Conservation (phyloP, 2,329 filamentous ascomycete species). For the Monosporascus sp. region DNA sequence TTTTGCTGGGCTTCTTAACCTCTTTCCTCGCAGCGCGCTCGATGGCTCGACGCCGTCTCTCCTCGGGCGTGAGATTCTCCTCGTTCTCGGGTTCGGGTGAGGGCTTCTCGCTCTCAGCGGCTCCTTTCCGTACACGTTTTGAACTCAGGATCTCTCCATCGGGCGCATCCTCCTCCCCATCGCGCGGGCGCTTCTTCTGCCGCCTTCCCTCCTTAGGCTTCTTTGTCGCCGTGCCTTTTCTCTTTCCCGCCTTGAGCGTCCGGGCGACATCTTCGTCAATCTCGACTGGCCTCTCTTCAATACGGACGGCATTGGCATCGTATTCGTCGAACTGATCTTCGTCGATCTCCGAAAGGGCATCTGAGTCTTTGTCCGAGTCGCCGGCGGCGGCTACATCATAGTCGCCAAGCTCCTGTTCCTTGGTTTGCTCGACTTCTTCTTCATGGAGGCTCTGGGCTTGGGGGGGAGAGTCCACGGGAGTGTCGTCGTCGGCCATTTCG, state of each 20-base stretch:
- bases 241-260: slow-evolving; percentile 59
- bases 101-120: slow-evolving; percentile 41
- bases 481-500: slow-evolving; percentile 42
- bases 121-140: slow-evolving; percentile 42
- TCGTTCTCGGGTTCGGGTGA: slow-evolving; percentile 64
- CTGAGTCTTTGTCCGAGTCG: slow-evolving; percentile 51
- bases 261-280: slow-evolving; percentile 62
- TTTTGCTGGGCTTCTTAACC: slow-evolving; percentile 72
- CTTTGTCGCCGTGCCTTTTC: slow-evolving; percentile 60
- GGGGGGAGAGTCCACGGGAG: slow-evolving; percentile 33
- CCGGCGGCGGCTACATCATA: slow-evolving; percentile 36
- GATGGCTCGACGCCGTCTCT: slow-evolving; percentile 76
- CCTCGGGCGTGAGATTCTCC: slow-evolving; percentile 75
- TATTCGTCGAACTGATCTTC: slow-evolving; percentile 67
- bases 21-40: slow-evolving; percentile 85
- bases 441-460: slow-evolving; percentile 25
- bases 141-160: slow-evolving; percentile 39
- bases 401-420: slow-evolving; percentile 32
- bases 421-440: slow-evolving; percentile 20
- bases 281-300: slow-evolving; percentile 59
- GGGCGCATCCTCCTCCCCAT: slow-evolving; percentile 44
- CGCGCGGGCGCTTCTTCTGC: slow-evolving; percentile 59
- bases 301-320: slow-evolving; percentile 57
- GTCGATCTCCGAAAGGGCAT: slow-evolving; percentile 62
- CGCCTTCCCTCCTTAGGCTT: slow-evolving; percentile 71